Base-by-base conservation (phyloP, 116 monocot species). In the Cymodocea nodosa region DNA sequence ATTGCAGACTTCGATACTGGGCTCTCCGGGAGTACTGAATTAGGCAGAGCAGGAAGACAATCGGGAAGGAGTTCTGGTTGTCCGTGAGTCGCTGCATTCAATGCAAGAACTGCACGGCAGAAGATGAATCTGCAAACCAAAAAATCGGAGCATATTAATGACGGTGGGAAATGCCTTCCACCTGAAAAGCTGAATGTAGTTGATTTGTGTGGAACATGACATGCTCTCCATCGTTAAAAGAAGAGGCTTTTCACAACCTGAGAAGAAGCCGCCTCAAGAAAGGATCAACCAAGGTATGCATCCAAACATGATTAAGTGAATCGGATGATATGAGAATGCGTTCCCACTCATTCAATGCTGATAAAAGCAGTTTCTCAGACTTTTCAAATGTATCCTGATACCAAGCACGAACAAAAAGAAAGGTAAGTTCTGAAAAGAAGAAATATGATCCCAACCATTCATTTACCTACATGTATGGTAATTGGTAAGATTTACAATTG, bases 221-320 rank as follows among this genome's bases (percentile, higher is more conserved):
- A 58, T 17, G 53, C 12, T 44, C 44, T 44, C 44, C 44, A 44
- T 44, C 1, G 44, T 44, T 3, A 30, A 44, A 1, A 44, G 12
- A 44, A 44, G 44, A 44, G 44, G 8, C 44, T 6, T 10, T 44
- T 44, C 12, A 44, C 44, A 44, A 97, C 97, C 97, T 91, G 53
- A 97, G 82, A 61, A 97, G 77, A 73, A 97, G 63, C 23, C 91
- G 79, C 61, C 95, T 83, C 66, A 97, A 69, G 69, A 97, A 85
- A 58, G 91, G 90, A 79, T 97, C 91, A 50, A 82, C 85, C 80
- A 97, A 71, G 35, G 59, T 81, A 71, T 88, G 83, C 70, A 67
- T 34, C 95, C 95, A 97, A 70, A 85, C 74, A 19, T 81, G 83
- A 79, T 83, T 78, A 35, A 97, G 87, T 50, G 73, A 71, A 70